Percentiles rank a stretch among this genome's conserved stretches.
These are phyloP conservation scores for Pseudonectria buxi DNA, from an alignment of 2,329 filamentous ascomycete species.

Conservation along the genomic window DNA sequence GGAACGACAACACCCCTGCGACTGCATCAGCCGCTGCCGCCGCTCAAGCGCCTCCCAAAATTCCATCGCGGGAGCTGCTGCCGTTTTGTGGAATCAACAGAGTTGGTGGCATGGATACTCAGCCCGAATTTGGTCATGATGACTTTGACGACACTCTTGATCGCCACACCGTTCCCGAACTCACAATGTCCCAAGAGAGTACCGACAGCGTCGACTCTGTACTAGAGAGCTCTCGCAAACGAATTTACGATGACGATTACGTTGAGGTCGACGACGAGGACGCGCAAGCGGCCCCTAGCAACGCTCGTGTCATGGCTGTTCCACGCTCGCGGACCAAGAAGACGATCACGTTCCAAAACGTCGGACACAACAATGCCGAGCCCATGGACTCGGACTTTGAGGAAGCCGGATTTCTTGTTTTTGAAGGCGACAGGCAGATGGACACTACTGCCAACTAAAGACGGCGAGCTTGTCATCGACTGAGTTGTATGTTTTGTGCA, in stretches of 20 bases:
- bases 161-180: slow-evolving; percentile 37
- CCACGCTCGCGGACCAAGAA: slow-evolving; percentile 31
- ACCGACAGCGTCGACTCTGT: slow-evolving; percentile 29
- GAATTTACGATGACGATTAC: slow-evolving; percentile 39
- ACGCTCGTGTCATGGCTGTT: slow-evolving; percentile 42
- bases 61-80: slow-evolving; percentile 53
- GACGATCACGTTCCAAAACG: slow-evolving; percentile 10
- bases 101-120: slow-evolving; percentile 59
- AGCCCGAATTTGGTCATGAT: slow-evolving; percentile 36
- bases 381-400: slow-evolving; percentile 52
- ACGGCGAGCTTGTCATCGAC: too few relatives aligned
- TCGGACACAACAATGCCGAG: slow-evolving; percentile 44
- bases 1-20: slow-evolving; percentile 34
- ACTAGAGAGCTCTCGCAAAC: slow-evolving; percentile 37
- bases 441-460: slow-evolving; percentile 17
- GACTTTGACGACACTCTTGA: slow-evolving; percentile 24
- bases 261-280: slow-evolving; percentile 29
- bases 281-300: slow-evolving; percentile 33
- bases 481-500: slow-evolving; percentile 1
- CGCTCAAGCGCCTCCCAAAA: slow-evolving; percentile 15
- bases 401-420: slow-evolving; percentile 60
- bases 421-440: slow-evolving; percentile 36
- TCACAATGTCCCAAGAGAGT: slow-evolving; percentile 52
- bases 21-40: slow-evolving; percentile 9
- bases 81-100: slow-evolving; percentile 79